phyloP scores from a whole-genome alignment of 306 rosid genomes.

The Crotalaria pallida region DNA sequence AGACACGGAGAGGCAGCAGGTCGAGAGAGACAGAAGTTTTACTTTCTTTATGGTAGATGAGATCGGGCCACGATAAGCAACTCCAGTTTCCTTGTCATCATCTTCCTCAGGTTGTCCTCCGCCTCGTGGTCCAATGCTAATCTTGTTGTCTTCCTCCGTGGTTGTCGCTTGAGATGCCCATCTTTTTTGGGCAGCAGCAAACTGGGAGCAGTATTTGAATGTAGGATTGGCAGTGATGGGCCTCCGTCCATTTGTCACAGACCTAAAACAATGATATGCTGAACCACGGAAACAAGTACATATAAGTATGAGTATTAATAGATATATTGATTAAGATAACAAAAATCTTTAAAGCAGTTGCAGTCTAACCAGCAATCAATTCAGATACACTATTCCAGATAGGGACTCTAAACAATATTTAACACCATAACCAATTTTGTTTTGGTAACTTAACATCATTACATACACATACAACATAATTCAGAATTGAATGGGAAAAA shows the following conservation, averaged over 20 bases:
- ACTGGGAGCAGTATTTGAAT: constrained; percentile 20
- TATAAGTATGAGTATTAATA: not conserved
- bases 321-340: not conserved
- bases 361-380: not conserved
- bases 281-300: constrained; percentile 25
- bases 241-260: constrained; percentile 26
- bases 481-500: constrained; percentile 7
- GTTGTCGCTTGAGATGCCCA: constrained; percentile 59
- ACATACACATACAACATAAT: not conserved
- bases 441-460: not conserved
- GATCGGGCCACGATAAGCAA: constrained; percentile 74
- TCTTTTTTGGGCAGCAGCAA: constrained; percentile 45
- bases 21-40: constrained; percentile 86
- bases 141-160: constrained; percentile 59
- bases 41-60: constrained; percentile 82
- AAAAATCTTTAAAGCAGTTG: not conserved
- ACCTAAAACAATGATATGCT: constrained; percentile 48
- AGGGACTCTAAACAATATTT: not conserved
- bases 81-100: constrained; percentile 52
- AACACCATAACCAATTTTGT: not conserved
- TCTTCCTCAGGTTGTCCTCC: constrained; percentile 39
- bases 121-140: constrained; percentile 78
- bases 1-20: constrained; percentile 91
- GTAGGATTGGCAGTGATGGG: constrained; percentile 17
- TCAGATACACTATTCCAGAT: not conserved